A percentile compares a stretch with the other conserved stretches of the same genome.
Conservation (phyloP, 352 stramenopile genomes). For the Globisporangium okanoganense region DNA sequence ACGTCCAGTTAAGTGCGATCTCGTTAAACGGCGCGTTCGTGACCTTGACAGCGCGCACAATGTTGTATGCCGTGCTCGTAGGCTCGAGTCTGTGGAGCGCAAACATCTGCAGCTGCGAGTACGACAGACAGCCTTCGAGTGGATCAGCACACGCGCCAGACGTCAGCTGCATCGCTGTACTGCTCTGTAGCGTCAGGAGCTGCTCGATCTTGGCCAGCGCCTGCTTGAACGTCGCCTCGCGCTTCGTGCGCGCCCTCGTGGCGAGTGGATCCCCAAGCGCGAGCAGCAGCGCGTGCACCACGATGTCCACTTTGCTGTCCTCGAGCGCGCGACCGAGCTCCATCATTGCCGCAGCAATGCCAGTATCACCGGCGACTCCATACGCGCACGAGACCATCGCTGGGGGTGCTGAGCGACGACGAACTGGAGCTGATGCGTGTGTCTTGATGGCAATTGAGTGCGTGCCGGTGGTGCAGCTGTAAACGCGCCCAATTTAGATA, state of each 20-base stretch:
- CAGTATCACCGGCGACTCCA: background rate
- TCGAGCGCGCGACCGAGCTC: slow-evolving; percentile 25
- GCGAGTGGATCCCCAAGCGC: slow-evolving; percentile 20
- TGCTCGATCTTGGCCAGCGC: slow-evolving; percentile 11
- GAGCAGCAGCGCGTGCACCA: slow-evolving; percentile 34
- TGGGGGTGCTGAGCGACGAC: background rate
- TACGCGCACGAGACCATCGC: background rate
- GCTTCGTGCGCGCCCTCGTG: slow-evolving; percentile 9
- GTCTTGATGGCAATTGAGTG: background rate
- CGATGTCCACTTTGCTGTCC: slow-evolving; percentile 31
- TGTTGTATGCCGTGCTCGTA: slow-evolving; percentile 47
- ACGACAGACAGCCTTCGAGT: slow-evolving; percentile 26
- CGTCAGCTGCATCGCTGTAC: slow-evolving; percentile 2
- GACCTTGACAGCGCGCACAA: slow-evolving; percentile 34
- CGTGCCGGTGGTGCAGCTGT: background rate
- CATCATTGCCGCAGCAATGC: background rate
- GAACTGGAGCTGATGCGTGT: background rate
- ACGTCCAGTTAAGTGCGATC: slow-evolving; percentile 21
- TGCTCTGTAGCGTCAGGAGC: slow-evolving; percentile 13
- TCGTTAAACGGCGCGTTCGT: slow-evolving; percentile 13
- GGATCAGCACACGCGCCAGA: slow-evolving; percentile 5
- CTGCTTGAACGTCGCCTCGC: slow-evolving; percentile 17
- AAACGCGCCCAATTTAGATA: background rate
- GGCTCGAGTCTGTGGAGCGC: slow-evolving; percentile 41
- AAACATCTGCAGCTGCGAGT: slow-evolving; percentile 57